These are phyloP conservation scores for Nemania serpens DNA, from an alignment of 2,329 filamentous ascomycete genomes.

Conservation along the genomic window DNA sequence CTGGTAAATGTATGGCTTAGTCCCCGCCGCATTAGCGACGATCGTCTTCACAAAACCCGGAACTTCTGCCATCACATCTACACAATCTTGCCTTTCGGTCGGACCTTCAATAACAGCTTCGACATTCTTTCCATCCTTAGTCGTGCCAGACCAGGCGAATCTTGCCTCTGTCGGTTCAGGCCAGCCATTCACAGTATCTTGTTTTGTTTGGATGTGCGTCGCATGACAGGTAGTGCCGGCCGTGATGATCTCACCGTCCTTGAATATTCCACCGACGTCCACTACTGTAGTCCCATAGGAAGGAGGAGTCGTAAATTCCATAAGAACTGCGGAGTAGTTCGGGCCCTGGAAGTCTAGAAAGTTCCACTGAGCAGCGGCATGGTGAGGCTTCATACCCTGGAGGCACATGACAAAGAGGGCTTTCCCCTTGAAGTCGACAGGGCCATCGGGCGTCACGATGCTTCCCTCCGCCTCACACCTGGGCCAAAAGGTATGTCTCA, in stretches of 20 bases:
- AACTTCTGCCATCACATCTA: constrained; percentile 97
- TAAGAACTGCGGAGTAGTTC: constrained; percentile 84
- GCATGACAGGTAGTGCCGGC: constrained; percentile 69
- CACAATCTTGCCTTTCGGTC: constrained; percentile 73
- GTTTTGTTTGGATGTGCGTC: constrained; percentile 70
- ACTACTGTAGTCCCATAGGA: constrained; percentile 89
- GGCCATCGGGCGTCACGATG: constrained; percentile 80
- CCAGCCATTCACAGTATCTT: constrained; percentile 83
- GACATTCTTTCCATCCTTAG: constrained; percentile 74
- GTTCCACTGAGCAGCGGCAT: constrained; percentile 90
- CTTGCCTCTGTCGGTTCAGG: constrained; percentile 78
- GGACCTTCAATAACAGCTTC: constrained; percentile 70
- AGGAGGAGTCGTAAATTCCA: constrained; percentile 93
- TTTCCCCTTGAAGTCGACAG: constrained; percentile 79
- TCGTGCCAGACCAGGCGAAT: constrained; percentile 78
- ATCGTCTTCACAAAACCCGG: constrained; percentile 95
- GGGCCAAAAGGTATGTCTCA: constrained; percentile 95
- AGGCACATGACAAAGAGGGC: constrained; percentile 83
- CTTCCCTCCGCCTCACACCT: constrained; percentile 80
- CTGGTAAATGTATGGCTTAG: constrained; percentile 98
- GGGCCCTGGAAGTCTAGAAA: constrained; percentile 91
- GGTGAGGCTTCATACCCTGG: constrained; percentile 99
- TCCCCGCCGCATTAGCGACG: constrained; percentile 84
- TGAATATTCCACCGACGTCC: constrained; percentile 79
- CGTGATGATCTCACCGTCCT: constrained; percentile 78